Evolutionary conservation across 2,329 filamentous ascomycete species (phyloP), one percentile per base, ranked within the genome.

Genomic region (Penicillium aurantiogriseum): DNA sequence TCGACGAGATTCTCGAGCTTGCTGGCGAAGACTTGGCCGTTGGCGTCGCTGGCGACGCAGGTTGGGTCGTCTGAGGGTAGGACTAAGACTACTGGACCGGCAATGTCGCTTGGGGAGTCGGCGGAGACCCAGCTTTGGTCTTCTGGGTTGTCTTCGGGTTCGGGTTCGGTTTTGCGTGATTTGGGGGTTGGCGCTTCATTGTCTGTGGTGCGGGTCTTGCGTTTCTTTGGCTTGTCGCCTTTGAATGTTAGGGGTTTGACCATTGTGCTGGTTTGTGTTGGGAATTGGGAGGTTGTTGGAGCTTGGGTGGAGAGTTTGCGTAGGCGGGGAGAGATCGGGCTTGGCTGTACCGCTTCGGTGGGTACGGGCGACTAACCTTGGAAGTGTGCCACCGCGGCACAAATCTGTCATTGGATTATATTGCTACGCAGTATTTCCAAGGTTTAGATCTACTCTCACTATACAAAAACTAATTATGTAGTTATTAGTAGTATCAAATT

Each of bases 111-210:
- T 11, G 86, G 76, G 3, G 79, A 79, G 62, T 96, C 92, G 65
- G 92, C 92, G 5, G 88, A 90, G 5, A 97, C 92, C 94, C 94
- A 99, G 73, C 85, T 91, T 75, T 96, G 91, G 71, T 96, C 92
- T 61, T 85, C 80, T 47, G 82, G 78, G 57, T 74, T 71, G 64
- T 79, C 62, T 19, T 61, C 57, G 8, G 62, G 51, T 33, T 65
- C 61, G 15, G 59, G 45, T 29, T 57, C 40, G 51, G 69, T 66
- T 69, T 70, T 45, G 64, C 65, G 39, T 54, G 63, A 47, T 66
- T 68, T 65, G 43, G 65, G 54, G 33, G 51, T 27, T 48, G 29
- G 48, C 0, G 54, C 71, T 29, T 76, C 72, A 13, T 75, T 72
- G 29, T 79, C 76, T 58, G 81, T 77, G 43, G 85, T 79, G 47